Percentiles rank a stretch among this genome's conserved stretches.
These are phyloP conservation scores for Mortierella sp. DNA, from an alignment of 371 early-diverging fungal genomes.

Conservation along the genomic window DNA sequence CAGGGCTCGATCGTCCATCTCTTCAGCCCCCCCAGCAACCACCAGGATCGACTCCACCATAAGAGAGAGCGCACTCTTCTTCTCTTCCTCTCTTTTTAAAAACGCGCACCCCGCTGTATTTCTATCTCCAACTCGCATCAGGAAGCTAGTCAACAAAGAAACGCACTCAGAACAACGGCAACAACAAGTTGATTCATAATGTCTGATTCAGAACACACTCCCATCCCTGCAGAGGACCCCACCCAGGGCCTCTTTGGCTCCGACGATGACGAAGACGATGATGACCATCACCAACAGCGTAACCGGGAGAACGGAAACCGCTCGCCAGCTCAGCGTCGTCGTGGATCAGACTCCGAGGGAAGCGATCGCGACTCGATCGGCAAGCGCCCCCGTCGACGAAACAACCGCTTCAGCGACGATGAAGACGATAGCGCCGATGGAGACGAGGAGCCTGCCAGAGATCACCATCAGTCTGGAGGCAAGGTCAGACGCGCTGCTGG, in stretches of 20 bases:
- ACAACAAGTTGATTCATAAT: slow-evolving; percentile 8
- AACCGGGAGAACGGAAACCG: slow-evolving; percentile 17
- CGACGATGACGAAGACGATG: slow-evolving; percentile 47
- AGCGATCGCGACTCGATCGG: slow-evolving; percentile 31
- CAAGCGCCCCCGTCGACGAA: slow-evolving; percentile 32
- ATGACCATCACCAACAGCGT: slow-evolving; percentile 10
- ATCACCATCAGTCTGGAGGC: slow-evolving; percentile 19
- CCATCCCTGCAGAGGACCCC: slow-evolving; percentile 42
- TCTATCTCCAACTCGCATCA: background rate
- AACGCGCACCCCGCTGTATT: background rate
- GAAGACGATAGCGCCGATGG: slow-evolving; percentile 32
- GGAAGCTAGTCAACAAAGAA: background rate
- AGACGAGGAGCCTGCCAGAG: slow-evolving; percentile 18
- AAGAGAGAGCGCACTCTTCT: slow-evolving; percentile 2
- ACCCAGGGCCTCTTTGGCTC: slow-evolving; percentile 54
- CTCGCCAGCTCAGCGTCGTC: slow-evolving; percentile 14
- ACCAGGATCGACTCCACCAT: background rate
- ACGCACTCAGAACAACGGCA: background rate
- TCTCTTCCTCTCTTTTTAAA: background rate
- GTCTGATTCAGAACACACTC: slow-evolving; percentile 57
- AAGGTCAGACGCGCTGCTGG: slow-evolving; percentile 38
- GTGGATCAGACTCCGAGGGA: slow-evolving; percentile 25
- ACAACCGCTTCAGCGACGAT: slow-evolving; percentile 47
- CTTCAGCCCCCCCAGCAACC: background rate
- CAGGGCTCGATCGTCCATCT: slow-evolving; percentile 1